Base-by-base conservation (phyloP, 2,329 filamentous ascomycete species). In the Tricladium varicosporioides region DNA sequence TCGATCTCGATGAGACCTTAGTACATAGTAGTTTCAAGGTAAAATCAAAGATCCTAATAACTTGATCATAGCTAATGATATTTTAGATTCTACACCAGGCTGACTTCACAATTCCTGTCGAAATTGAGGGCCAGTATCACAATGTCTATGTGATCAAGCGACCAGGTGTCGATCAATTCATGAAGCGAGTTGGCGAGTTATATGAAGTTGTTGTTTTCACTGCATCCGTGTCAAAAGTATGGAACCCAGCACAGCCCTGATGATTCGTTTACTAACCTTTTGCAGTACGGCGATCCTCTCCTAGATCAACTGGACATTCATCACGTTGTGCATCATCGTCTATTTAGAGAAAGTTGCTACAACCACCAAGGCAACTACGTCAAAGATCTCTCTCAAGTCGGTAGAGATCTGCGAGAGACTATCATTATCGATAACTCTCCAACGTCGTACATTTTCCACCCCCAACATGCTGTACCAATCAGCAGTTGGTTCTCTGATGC, bases 401-500 rank as follows among this genome's bases (percentile, higher is more conserved):
- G 94, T 51, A 88, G 94, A 64, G 92, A 97, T 72, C 84, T 99
- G 56, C 91, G 91, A 74, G 93, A 99, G 71, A 99, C 93, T 16
- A 99, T 99, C 72, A 99, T 99, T 73, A 99, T 99, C 70, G 94
- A 99, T 78, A 99, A 99, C 76, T 97, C 94, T 48, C 94, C 94
- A 2, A 99, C 94, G 4, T 97, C 93, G 11, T 99, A 99, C 78
- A 97, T 99, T 69, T 99, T 99, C 82, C 94, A 99, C 72, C 94
- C 94, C 19, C 93, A 99, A 78, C 94, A 99, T 73, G 94, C 94
- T 60, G 93, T 99, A 50, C 94, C 94, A 22, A 99, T 99, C 77
- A 97, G 92, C 83, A 97, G 93, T 80, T 99, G 94, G 94, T 99
- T 99, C 78, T 97, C 92, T 65, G 94, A 99, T 76, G 94, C 94